phyloP scores from a whole-genome alignment of 805 yeast genomes.

The Yarrowia porcina region DNA sequence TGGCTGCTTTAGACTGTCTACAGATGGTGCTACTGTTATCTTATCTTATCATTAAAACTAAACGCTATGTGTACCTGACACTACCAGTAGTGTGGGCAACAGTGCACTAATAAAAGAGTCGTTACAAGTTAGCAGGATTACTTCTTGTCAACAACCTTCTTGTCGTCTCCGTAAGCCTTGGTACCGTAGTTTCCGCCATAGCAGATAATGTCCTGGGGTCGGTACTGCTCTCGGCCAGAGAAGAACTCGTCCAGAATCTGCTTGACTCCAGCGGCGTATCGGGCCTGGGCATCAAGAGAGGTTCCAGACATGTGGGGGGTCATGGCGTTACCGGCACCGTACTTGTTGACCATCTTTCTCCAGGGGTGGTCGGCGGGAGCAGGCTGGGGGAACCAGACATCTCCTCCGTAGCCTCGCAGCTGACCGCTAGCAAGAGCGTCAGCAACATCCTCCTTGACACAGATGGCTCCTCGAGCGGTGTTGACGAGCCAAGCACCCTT shows the following conservation, averaged over 20 bases:
- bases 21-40: background rate
- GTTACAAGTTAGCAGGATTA: background rate
- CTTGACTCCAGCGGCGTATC: slow-evolving; percentile 70
- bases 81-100: background rate
- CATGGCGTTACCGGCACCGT: slow-evolving; percentile 79
- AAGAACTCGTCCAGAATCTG: slow-evolving; percentile 62
- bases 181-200: slow-evolving; percentile 71
- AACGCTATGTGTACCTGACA: background rate
- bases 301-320: slow-evolving; percentile 81
- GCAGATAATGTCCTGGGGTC: slow-evolving; percentile 73
- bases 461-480: slow-evolving; percentile 60
- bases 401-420: slow-evolving; percentile 52
- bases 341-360: slow-evolving; percentile 63
- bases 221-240: slow-evolving; percentile 59
- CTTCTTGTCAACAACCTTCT: slow-evolving; percentile 32
- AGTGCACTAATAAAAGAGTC: background rate
- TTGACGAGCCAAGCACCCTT: slow-evolving; percentile 53
- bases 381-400: slow-evolving; percentile 42
- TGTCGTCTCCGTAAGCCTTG: slow-evolving; percentile 61
- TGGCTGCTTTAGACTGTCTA: too few species aligned
- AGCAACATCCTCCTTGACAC: slow-evolving; percentile 52
- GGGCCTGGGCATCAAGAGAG: slow-evolving; percentile 71
- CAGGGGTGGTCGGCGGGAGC: slow-evolving; percentile 72
- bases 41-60: background rate
- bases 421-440: slow-evolving; percentile 49